Evolutionary conservation across 192 early-diverging fungal genomes (phyloP).

Genomic region (Radiomyces spectabilis): DNA sequence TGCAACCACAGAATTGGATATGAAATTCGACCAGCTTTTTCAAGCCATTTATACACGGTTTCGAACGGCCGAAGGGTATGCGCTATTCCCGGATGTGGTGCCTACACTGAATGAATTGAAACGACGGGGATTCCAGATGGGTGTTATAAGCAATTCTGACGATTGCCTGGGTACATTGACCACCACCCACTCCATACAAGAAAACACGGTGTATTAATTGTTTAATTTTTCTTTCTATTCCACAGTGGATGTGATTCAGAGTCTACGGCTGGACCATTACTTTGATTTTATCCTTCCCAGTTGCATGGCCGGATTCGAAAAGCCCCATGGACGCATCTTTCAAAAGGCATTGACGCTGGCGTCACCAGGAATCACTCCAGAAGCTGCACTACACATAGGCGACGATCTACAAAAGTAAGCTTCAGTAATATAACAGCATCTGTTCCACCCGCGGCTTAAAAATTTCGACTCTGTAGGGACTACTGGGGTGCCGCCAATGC

Average conservation of each 20-base stretch:
- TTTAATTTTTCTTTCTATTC: background rate
- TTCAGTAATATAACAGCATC: background rate
- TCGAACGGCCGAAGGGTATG: slow-evolving; percentile 38
- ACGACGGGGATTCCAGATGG: slow-evolving; percentile 37
- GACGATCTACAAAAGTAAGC: slow-evolving; percentile 41
- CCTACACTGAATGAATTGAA: slow-evolving; percentile 36
- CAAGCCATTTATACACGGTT: slow-evolving; percentile 39
- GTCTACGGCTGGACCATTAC: slow-evolving; percentile 32
- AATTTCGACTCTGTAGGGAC: slow-evolving; percentile 4
- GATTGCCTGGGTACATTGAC: slow-evolving; percentile 36
- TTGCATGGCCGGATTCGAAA: slow-evolving; percentile 41
- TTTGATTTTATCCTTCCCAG: slow-evolving; percentile 57
- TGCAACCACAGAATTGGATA: slow-evolving; percentile 6
- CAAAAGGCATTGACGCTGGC: slow-evolving; percentile 35
- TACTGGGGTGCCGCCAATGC: slow-evolving; percentile 20
- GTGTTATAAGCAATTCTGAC: slow-evolving; percentile 57
- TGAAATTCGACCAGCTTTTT: slow-evolving; percentile 17
- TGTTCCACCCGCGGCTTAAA: too few relatives aligned
- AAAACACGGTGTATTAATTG: background rate
- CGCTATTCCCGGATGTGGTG: slow-evolving; percentile 44
- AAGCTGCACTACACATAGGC: slow-evolving; percentile 53
- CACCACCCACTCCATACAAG: background rate
- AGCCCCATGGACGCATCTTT: slow-evolving; percentile 46
- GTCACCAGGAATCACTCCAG: slow-evolving; percentile 17
- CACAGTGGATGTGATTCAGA: slow-evolving; percentile 23